Base-by-base conservation (phyloP, 345 rosid genomes). In the Corymbia maculata region DNA sequence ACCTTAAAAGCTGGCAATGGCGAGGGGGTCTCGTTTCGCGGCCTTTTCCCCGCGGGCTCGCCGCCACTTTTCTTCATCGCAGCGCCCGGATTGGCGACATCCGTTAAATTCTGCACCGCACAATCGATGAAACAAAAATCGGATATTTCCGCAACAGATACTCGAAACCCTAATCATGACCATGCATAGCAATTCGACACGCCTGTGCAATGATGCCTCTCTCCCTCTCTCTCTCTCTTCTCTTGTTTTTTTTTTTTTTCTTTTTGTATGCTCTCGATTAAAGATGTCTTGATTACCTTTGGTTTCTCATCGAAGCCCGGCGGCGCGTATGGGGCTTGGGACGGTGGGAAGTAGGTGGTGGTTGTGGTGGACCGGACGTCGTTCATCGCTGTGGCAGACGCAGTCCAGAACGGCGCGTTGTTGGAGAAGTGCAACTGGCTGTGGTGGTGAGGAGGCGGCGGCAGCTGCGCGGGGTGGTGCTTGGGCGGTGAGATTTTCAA, bases 1-100 rank as follows among this genome's bases (percentile, higher is more conserved):
- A 98, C 99, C 99, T 98, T 98, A 91, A 95, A 96, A 90, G 99
- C 93, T 88, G 99, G 99, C 90, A 95, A 88, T 90, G 97, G 92
- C 26, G 98, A 90, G 89, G 96, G 89, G 55, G 97, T 89, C 93
- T 96, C 99, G 88, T 92, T 95, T 92, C 97, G 90, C 57, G 95
- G 91, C 92, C 96, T 95, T 93, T 98, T 97, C 10, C 95, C 89
- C 88, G 93, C 88, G 85, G 95, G 91, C 66, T 93, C 95, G 42
- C 94, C 93, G 21, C 98, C 96, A 90, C 93, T 94, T 95, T 96
- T 97, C 94, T 98, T 96, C 86, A 85, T 94, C 51, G 82, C 86
- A 49, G 90, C 57, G 88, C 92, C 94, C 13, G 94, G 88, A 21
- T 93, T 95, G 87, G 64, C 87, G 90, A 91, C 94, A 95, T 89